Percentiles rank a stretch among this genome's conserved stretches.
Evolutionary conservation across 352 stramenopile species (phyloP).

Genomic region (Phytophthora hibernalis): DNA sequence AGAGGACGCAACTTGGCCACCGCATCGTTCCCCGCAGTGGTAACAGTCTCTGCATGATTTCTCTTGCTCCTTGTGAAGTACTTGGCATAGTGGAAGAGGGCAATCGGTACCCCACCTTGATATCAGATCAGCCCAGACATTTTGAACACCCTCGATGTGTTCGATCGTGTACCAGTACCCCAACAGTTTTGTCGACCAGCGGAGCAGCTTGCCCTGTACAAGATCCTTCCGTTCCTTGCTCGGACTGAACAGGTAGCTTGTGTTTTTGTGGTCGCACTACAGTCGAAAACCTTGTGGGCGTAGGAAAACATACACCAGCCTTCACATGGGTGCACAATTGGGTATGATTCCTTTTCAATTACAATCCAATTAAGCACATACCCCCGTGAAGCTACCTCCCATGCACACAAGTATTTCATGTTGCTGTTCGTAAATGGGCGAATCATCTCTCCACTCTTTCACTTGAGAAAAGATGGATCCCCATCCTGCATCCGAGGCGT

Average conservation of each 20-base stretch:
- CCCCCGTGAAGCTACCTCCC: slow-evolving; percentile 4
- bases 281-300: slow-evolving; percentile 10
- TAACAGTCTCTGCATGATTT: background rate
- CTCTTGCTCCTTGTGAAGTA: background rate
- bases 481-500: slow-evolving; percentile 2
- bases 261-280: slow-evolving; percentile 18
- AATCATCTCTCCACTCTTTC: background rate
- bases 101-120: slow-evolving; percentile 13
- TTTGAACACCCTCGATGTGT: slow-evolving; percentile 24
- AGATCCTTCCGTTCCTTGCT: slow-evolving; percentile 1
- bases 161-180: slow-evolving; percentile 24
- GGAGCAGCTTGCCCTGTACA: no score
- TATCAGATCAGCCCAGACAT: slow-evolving; percentile 27
- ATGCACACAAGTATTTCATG: slow-evolving; percentile 17
- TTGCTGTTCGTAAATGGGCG: slow-evolving; percentile 8
- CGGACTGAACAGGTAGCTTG: slow-evolving; percentile 4
- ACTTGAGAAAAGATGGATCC: slow-evolving; percentile 7
- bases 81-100: background rate
- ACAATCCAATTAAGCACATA: slow-evolving; percentile 26
- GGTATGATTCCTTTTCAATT: no score
- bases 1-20: background rate
- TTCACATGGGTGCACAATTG: no score
- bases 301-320: slow-evolving; percentile 8
- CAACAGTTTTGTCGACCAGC: slow-evolving; percentile 15
- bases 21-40: background rate